phyloP scores from a whole-genome alignment of 129 eudicot genomes.

The Gnaphalium uliginosum region DNA sequence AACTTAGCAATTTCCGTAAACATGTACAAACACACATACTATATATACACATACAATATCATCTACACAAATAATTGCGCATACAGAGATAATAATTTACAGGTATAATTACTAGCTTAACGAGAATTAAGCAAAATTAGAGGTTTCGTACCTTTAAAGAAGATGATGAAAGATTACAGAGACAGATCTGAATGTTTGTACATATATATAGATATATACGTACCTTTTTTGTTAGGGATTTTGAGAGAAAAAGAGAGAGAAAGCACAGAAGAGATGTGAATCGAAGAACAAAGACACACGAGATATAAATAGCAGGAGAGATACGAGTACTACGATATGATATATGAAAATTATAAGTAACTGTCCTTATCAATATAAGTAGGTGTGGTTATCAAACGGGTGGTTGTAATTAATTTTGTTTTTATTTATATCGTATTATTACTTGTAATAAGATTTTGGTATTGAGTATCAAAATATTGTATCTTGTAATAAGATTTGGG shows the following conservation, averaged over 20 bases:
- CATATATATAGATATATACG: not conserved
- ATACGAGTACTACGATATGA: constrained; percentile 18
- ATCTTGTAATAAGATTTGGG: too few species aligned
- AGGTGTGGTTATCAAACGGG: not conserved
- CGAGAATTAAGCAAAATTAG: constrained; percentile 12
- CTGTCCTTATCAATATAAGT: not conserved
- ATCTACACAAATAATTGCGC: not conserved
- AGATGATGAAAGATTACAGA: constrained; percentile 29
- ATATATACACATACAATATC: constrained; percentile 1
- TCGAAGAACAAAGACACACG: not conserved
- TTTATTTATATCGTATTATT: too few species aligned
- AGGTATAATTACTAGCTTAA: constrained; percentile 1
- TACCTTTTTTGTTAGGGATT: not conserved
- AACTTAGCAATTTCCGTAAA: constrained; percentile 6
- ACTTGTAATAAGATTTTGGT: too few species aligned
- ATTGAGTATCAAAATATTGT: too few species aligned
- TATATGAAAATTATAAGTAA: not conserved
- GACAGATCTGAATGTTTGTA: constrained; percentile 2
- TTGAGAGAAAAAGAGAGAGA: not conserved
- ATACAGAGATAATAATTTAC: not conserved
- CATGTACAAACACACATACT: constrained; percentile 13
- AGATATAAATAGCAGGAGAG: not conserved
- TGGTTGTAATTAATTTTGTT: not conserved
- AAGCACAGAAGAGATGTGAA: not conserved
- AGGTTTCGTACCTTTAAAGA: not conserved